Conservation (phyloP, 495 filamentous ascomycete genomes). For the Penicillium argentinense region DNA sequence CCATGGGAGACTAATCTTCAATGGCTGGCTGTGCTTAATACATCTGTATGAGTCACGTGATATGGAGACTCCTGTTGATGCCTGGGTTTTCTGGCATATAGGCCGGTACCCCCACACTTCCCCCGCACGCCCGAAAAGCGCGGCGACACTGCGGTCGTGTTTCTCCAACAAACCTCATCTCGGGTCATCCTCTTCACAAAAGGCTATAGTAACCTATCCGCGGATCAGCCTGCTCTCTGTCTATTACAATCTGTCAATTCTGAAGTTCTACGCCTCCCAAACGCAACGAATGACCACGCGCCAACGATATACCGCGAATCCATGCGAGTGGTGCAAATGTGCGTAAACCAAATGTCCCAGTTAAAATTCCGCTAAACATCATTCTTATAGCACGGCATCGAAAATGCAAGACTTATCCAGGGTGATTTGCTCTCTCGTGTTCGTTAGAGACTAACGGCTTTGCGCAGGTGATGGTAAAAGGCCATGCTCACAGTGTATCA, state of each 20-base stretch:
- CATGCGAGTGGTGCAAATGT: constrained; percentile 9
- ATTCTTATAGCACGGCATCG: constrained; percentile 4
- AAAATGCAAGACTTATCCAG: too few species aligned
- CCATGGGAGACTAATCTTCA: too few species aligned
- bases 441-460: neutral
- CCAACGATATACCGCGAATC: constrained; percentile 9
- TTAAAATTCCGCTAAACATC: neutral
- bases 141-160: too few species aligned
- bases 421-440: neutral
- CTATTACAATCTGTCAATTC: too few species aligned
- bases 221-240: too few species aligned
- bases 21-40: too few species aligned
- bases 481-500: constrained; percentile 10
- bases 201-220: neutral
- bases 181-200: neutral
- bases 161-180: too few species aligned
- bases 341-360: neutral
- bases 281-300: constrained; percentile 8
- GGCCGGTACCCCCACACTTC: neutral
- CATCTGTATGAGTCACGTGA: neutral
- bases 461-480: constrained; percentile 7
- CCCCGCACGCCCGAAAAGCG: neutral
- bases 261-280: too few species aligned
- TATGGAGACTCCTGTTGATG: neutral
- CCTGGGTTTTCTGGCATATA: neutral